Evolutionary conservation across 2,329 filamentous ascomycete species (phyloP), one percentile per base, ranked within the genome.

Genomic region (Cercospora brassicicola): DNA sequence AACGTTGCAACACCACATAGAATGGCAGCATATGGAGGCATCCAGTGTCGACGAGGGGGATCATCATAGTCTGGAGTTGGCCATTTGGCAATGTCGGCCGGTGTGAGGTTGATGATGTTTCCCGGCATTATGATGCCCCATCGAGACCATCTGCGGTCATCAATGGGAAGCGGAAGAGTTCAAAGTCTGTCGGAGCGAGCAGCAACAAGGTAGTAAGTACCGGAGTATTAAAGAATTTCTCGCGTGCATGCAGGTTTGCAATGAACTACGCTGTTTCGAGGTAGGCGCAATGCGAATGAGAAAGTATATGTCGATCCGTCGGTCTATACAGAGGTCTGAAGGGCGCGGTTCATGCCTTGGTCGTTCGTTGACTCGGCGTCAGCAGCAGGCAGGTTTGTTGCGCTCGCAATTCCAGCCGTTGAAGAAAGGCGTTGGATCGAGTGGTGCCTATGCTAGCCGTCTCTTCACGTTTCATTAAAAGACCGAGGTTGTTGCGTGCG

Each of bases 21-120:
- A 4, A 68, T 64, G n/a, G 73, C 71, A 7, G 74, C 72, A 62
- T 76, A 79, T 15, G 67, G 66, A 13, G 75, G 73, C 69, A 78
- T 75, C 78, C 78, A 80, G 39, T 55, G 68, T 55, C 78, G 67
- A 61, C 71, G 71, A 4, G 66, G 59, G 1, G 78, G 77, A 62
- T 79, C 64, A 42, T 66, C 69, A 67, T 75, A 73, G 55, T 78
- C 78, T 28, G 75, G 71, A 30, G 65, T 67, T 26, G 78, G 78
- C 78, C 78, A 80, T 61, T 72, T 66, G 15, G 74, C 72, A 30
- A 77, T 74, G 11, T 72, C 73, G n/a, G 65, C 66, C 5, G 69
- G 69, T 10, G 69, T 73, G 55, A 76, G 68, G 26, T 72, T 71
- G 61, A 75, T 73, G 48, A 76, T 74, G 65, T 76, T 76, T 45